Percentiles rank a stretch among this genome's conserved stretches.
These are phyloP conservation scores for Colletotrichum tamarilloi DNA, from an alignment of 2,329 filamentous ascomycete genomes.

Conservation along the genomic window DNA sequence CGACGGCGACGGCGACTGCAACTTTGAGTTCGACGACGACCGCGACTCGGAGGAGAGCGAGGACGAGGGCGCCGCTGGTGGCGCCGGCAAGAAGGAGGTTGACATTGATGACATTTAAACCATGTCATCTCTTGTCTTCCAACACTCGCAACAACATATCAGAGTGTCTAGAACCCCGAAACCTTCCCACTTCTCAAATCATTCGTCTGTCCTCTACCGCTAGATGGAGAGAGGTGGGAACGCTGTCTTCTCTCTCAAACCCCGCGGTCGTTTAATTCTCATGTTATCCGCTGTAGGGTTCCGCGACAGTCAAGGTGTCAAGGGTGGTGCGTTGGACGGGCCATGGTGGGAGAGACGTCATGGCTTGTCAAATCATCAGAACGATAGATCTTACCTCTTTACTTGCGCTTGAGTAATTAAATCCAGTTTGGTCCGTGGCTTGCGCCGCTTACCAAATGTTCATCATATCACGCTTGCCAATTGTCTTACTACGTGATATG, in stretches of 20 bases:
- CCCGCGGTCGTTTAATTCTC: slow-evolving; percentile 33
- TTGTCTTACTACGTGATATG: background rate
- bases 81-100: slow-evolving; percentile 78
- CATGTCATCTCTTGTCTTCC: slow-evolving; percentile 3
- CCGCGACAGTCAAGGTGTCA: slow-evolving; percentile 57
- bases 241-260: slow-evolving; percentile 76
- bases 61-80: slow-evolving; percentile 63
- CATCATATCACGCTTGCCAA: background rate
- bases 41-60: slow-evolving; percentile 69
- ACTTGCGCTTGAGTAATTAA: slow-evolving; percentile 20
- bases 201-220: slow-evolving; percentile 4
- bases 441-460: background rate
- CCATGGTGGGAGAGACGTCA: slow-evolving; percentile 73
- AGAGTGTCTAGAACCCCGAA: slow-evolving; percentile 20
- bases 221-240: slow-evolving; percentile 43
- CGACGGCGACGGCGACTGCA: slow-evolving; percentile 93
- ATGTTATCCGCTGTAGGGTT: slow-evolving; percentile 38
- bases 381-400: slow-evolving; percentile 24
- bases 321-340: slow-evolving; percentile 48
- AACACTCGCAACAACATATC: background rate
- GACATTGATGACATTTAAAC: slow-evolving; percentile 95
- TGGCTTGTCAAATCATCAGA: slow-evolving; percentile 47
- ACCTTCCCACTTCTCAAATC: slow-evolving; percentile 24
- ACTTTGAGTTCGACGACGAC: slow-evolving; percentile 99
- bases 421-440: background rate